A percentile compares a stretch with the other conserved stretches of the same genome.
Conservation (phyloP, 2,329 filamentous ascomycete species). For the Aureobasidium musti region DNA sequence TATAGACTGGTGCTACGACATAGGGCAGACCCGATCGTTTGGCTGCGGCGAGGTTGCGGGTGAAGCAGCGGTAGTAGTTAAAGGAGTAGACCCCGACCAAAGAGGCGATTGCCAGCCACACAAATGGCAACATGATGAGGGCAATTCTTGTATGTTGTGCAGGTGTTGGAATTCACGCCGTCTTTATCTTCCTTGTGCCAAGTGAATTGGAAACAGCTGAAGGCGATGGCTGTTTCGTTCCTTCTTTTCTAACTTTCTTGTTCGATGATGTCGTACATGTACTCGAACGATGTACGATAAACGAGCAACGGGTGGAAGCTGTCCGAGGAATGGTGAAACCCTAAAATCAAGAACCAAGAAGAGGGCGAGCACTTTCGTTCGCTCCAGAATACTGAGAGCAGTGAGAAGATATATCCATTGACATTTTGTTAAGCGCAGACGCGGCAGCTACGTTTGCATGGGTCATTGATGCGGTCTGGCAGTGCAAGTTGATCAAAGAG, state of each 20-base stretch:
- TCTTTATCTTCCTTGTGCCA: conserved; percentile 1
- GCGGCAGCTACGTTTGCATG: conserved; percentile 6
- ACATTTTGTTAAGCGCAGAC: neutral
- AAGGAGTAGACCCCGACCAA: conserved; percentile 42
- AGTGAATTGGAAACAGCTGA: neutral
- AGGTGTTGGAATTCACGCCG: neutral
- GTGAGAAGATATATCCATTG: conserved; percentile 10
- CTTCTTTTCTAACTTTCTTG: conserved; percentile 9
- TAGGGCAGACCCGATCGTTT: conserved; percentile 52
- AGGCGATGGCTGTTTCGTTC: conserved; percentile 9
- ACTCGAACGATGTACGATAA: conserved; percentile 13
- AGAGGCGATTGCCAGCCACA: conserved; percentile 37
- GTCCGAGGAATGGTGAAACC: conserved; percentile 23
- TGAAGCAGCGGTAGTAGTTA: conserved; percentile 43
- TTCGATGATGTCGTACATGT: conserved; percentile 24
- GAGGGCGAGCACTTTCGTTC: neutral
- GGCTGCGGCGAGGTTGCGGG: conserved; percentile 47
- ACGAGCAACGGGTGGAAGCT: conserved; percentile 14
- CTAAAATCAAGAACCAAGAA: neutral
- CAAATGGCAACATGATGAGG: conserved; percentile 37
- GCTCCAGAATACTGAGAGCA: neutral
- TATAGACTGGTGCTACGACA: conserved; percentile 46
- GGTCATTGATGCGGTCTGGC: conserved; percentile 21
- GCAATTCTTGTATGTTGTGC: neutral
- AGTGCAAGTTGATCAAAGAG: conserved; percentile 14